Conservation (phyloP, 768 basidiomycete species). For the Strobilomyces dryophilus region DNA sequence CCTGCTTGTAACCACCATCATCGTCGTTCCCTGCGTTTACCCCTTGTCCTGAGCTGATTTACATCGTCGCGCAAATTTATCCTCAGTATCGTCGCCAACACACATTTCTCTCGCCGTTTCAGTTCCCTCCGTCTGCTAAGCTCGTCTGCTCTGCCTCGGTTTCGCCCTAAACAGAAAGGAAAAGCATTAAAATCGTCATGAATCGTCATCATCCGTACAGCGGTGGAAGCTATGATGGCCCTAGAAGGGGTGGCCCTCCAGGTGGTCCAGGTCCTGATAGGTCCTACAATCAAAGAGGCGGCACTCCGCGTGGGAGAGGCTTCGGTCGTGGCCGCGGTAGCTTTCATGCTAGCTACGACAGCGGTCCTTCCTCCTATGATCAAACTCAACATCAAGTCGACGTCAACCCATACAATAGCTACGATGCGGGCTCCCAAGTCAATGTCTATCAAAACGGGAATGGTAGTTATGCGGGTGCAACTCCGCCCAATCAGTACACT, state of each 20-base stretch:
- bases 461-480: slow-evolving; percentile 50
- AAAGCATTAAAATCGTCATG: slow-evolving; percentile 42
- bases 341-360: slow-evolving; percentile 54
- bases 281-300: slow-evolving; percentile 61
- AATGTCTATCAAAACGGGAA: slow-evolving; percentile 70
- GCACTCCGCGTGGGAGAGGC: slow-evolving; percentile 44
- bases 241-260: slow-evolving; percentile 62
- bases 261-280: slow-evolving; percentile 71
- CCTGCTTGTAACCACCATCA: slow-evolving; percentile 37
- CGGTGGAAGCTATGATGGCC: slow-evolving; percentile 54
- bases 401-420: slow-evolving; percentile 64
- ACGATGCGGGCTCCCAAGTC: slow-evolving; percentile 55
- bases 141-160: slow-evolving; percentile 19
- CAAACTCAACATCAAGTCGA: slow-evolving; percentile 61
- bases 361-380: slow-evolving; percentile 57
- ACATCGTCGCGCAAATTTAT: slow-evolving; percentile 20
- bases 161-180: slow-evolving; percentile 27
- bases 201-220: slow-evolving; percentile 90
- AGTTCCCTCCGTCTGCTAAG: slow-evolving; percentile 23
- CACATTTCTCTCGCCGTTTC: slow-evolving; percentile 17
- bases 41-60: slow-evolving; percentile 24
- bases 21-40: slow-evolving; percentile 24
- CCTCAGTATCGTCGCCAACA: slow-evolving; percentile 17
- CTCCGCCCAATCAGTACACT: slow-evolving; percentile 50
- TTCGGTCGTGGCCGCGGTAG: slow-evolving; percentile 53